Evolutionary conservation across 140 eudicot species (phyloP).

Genomic region (Cichorium intybus): DNA sequence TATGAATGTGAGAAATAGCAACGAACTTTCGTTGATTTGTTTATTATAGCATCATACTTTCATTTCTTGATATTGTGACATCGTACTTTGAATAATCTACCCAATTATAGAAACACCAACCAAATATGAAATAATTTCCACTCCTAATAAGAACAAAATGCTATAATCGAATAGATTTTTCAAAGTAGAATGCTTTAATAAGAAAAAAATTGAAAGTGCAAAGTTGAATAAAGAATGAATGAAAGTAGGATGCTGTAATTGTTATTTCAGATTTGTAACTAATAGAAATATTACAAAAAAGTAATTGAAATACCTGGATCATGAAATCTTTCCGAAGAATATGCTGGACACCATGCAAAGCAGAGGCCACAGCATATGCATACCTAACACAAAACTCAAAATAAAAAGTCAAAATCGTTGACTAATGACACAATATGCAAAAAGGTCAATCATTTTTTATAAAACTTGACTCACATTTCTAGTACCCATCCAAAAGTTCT

Average conservation of each 20-base stretch:
- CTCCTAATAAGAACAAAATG: too few relatives aligned
- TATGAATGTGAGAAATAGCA: neutral
- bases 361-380: slow-evolving; percentile 97
- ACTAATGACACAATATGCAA: slow-evolving; percentile 1
- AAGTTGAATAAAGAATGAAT: too few relatives aligned
- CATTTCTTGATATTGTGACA: too few relatives aligned
- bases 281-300: neutral
- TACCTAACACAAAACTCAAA: slow-evolving; percentile 46
- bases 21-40: too few relatives aligned
- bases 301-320: slow-evolving; percentile 65
- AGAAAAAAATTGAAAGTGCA: too few relatives aligned
- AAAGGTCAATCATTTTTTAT: slow-evolving; percentile 7
- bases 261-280: neutral
- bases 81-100: too few relatives aligned
- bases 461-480: slow-evolving; percentile 65
- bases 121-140: too few relatives aligned
- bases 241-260: neutral
- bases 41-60: too few relatives aligned
- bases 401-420: slow-evolving; percentile 3
- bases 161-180: too few relatives aligned
- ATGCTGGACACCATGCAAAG: slow-evolving; percentile 90
- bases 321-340: slow-evolving; percentile 88
- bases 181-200: neutral
- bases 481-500: slow-evolving; percentile 86
- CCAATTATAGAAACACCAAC: too few relatives aligned